phyloP scores from a whole-genome alignment of 352 stramenopile species.

The Phytophthora hibernalis region DNA sequence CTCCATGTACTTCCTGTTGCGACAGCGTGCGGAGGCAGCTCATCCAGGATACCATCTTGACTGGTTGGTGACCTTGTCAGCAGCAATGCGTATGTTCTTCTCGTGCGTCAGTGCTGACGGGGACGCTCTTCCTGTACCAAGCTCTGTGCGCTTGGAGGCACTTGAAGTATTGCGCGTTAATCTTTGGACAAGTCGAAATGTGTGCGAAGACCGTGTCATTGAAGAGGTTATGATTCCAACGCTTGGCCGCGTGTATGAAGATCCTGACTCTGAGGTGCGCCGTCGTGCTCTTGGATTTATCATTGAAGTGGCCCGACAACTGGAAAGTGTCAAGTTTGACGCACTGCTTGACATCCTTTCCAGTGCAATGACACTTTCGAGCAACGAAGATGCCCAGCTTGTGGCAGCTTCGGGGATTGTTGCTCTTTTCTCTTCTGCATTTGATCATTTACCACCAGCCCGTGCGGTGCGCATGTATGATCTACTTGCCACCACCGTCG shows the following conservation, averaged over 20 bases:
- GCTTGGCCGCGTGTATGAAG: slow-evolving; percentile 74
- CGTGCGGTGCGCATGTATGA: slow-evolving; percentile 85
- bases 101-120: slow-evolving; percentile 40
- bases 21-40: slow-evolving; percentile 61
- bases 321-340: slow-evolving; percentile 88
- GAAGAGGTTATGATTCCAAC: slow-evolving; percentile 85
- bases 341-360: slow-evolving; percentile 80
- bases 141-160: slow-evolving; percentile 67
- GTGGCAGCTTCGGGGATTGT: slow-evolving; percentile 65
- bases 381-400: slow-evolving; percentile 72
- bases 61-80: slow-evolving; percentile 68
- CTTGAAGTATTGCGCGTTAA: slow-evolving; percentile 78
- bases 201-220: slow-evolving; percentile 87
- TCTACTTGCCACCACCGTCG: slow-evolving; percentile 66
- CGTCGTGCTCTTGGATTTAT: slow-evolving; percentile 67
- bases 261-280: slow-evolving; percentile 67
- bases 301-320: slow-evolving; percentile 67
- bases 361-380: slow-evolving; percentile 68
- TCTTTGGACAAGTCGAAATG: slow-evolving; percentile 76
- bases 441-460: slow-evolving; percentile 77
- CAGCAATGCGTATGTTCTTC: slow-evolving; percentile 74
- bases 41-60: slow-evolving; percentile 74
- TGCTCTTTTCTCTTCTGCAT: slow-evolving; percentile 80
- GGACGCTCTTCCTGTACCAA: slow-evolving; percentile 41
- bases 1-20: slow-evolving; percentile 68